Base-by-base conservation (phyloP, 768 basidiomycete genomes). In the Leccinum subtestaceum region DNA sequence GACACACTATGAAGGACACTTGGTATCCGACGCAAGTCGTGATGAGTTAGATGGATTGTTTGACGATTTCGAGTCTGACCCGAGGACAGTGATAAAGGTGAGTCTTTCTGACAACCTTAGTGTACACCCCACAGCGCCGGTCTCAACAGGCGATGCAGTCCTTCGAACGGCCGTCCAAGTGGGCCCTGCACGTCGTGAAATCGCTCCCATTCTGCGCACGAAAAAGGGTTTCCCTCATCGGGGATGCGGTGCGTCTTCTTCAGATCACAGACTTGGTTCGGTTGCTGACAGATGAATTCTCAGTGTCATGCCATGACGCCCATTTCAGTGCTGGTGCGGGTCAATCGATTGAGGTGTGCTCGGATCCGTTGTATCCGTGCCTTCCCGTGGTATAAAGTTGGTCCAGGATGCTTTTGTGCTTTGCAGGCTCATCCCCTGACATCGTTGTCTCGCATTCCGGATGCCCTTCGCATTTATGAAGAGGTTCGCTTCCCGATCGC, bases 131-230 rank as follows among this genome's bases (percentile, higher is more conserved):
- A 19, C n/a, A 4, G 4, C 8, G 21, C 10, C n/a, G 1, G 25
- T 25, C 17, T 43, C 13, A 34, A 8, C 21, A 7, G 1, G 13
- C 21, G 13, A 46, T 5, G 10, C 11, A 80, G 78, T 71, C 72
- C 36, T 70, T 75, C 31, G 69, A 75, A 8, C 63, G 67, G 7
- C 71, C 76, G 1, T 74, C 71, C 32, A 76, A 70, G 63, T 83
- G 81, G 79, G 76, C 77, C 5, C 62, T 84, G 32, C 77, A 80
- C 53, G 70, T 71, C 31, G 64, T 84, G 34, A 73, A 73, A 13
- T 72, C 74, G 5, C 68, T 84, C 8, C 72, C 76, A 0, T 73
- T 72, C 4, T 81, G 73, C 48, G 73, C 75, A 3, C 67, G 64
- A 17, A 74, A 74, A 10, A 69, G 74, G 9, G 77, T 83, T 0